Evolutionary conservation across 352 stramenopile species (phyloP), one percentile per base, ranked within the genome.

Genomic region (Globisporangium paddicum): DNA sequence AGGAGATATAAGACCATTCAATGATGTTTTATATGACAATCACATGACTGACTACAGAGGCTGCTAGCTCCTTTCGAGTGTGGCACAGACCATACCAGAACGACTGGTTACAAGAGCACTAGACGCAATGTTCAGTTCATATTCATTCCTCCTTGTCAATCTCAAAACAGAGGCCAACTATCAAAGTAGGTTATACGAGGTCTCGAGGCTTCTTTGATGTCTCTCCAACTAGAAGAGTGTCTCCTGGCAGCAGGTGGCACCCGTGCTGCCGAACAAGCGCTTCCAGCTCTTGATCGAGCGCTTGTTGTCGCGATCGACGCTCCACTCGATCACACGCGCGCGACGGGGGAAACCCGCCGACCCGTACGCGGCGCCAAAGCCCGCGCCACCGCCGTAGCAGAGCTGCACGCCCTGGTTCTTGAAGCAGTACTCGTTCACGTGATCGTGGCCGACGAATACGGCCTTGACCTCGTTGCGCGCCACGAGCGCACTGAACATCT

Each of bases 361-460:
- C 23, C 69, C 67, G 19, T 81, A 83, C 0, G 71, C 71, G 40
- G 51, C 37, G 11, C 74, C 72, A 8, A 81, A 68, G 19, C 76
- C 77, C 46, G 72, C 71, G 28, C 72, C 76, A 13, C 79, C 74
- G 26, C 78, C 74, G 47, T 87, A 87, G 58, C 76, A 86, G 1
- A 85, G 60, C 34, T 85, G 77, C 52, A 88, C 49, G 18, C 67
- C 65, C 56, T 83, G 55, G 25, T 62, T 66, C 18, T 63, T 51
- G 48, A 76, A 82, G 41, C 78, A 85, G 66, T 79, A 89, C 35
- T 87, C 74, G 37, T 84, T 87, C 25, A 82, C 58, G 57, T 87
- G 79, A 51, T 89, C 75, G 38, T 89, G 76, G 6, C 79, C 74
- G 1, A 74, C 72, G 23, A 89, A 89, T 1, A 67, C 70, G 19